Evolutionary conservation across 73 alveolate genomes (phyloP).

Genomic region (Symbiodinium pilosum): DNA sequence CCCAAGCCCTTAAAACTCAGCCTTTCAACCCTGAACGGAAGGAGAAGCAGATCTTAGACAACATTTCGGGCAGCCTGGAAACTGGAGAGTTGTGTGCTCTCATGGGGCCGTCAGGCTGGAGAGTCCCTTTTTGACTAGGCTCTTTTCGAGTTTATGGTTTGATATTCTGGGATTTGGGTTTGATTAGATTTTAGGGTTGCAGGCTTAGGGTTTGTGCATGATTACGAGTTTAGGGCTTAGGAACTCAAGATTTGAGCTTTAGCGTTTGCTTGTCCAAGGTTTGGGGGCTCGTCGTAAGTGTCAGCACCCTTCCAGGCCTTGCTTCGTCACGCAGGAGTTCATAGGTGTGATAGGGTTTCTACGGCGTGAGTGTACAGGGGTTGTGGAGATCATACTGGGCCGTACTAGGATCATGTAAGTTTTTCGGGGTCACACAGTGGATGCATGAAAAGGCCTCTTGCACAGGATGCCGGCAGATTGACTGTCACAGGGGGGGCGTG

Average conservation of each 20-base stretch:
- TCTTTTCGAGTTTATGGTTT: not conserved
- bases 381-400: not conserved
- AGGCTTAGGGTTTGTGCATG: no score
- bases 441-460: no score
- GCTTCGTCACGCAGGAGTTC: not conserved
- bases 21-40: no score
- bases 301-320: not conserved
- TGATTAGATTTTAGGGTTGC: not conserved
- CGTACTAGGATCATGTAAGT: no score
- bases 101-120: conserved; percentile 76
- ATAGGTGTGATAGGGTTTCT: not conserved
- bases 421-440: no score
- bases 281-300: not conserved
- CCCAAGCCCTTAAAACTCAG: not conserved
- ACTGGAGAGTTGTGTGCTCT: conserved; percentile 64
- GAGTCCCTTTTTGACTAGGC: not conserved
- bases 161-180: not conserved
- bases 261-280: not conserved
- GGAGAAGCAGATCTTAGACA: not conserved
- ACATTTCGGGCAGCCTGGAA: not conserved
- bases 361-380: not conserved
- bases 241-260: not conserved
- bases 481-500: no score
- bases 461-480: no score
- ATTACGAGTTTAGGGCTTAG: not conserved